A percentile compares a stretch with the other conserved stretches of the same genome.
phyloP scores from a whole-genome alignment of 202 grass and related monocot species.

The Miscanthus sacchariflorus region DNA sequence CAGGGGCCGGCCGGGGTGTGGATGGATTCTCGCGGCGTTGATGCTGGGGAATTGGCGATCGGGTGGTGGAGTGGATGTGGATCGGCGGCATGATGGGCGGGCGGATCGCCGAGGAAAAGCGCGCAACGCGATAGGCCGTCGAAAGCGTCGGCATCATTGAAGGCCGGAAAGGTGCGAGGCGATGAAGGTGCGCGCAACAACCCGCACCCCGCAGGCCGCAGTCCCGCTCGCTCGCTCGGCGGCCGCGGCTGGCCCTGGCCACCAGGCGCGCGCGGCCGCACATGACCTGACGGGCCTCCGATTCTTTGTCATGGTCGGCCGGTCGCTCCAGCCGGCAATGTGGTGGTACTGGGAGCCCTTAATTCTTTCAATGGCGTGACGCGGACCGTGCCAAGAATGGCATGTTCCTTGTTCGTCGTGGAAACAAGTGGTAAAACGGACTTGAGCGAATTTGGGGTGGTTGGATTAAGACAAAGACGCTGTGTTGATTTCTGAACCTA shows the following conservation, averaged over 20 bases:
- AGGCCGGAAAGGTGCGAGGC: constrained; percentile 35
- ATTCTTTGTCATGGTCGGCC: background rate
- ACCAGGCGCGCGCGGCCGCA: too few species aligned
- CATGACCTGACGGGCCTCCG: too few species aligned
- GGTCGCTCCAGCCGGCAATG: too few species aligned
- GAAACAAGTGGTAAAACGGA: too few species aligned
- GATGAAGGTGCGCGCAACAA: constrained; percentile 30
- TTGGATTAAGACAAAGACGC: too few species aligned
- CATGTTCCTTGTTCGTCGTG: background rate
- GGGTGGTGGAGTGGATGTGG: background rate
- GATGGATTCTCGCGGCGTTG: background rate
- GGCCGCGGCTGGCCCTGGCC: too few species aligned
- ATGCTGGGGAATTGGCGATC: background rate
- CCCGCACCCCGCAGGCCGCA: background rate
- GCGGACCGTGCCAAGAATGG: background rate
- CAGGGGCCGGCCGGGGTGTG: background rate
- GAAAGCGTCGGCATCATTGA: constrained; percentile 44
- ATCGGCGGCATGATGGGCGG: constrained; percentile 23
- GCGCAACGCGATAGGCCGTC: constrained; percentile 35
- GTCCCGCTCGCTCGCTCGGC: background rate
- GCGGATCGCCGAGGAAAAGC: constrained; percentile 36
- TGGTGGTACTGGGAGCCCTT: background rate
- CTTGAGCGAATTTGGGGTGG: too few species aligned
- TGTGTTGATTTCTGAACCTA: background rate
- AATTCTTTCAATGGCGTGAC: background rate